Conservation (phyloP, 2,329 filamentous ascomycete genomes). For the Rhinocladiella similis region DNA sequence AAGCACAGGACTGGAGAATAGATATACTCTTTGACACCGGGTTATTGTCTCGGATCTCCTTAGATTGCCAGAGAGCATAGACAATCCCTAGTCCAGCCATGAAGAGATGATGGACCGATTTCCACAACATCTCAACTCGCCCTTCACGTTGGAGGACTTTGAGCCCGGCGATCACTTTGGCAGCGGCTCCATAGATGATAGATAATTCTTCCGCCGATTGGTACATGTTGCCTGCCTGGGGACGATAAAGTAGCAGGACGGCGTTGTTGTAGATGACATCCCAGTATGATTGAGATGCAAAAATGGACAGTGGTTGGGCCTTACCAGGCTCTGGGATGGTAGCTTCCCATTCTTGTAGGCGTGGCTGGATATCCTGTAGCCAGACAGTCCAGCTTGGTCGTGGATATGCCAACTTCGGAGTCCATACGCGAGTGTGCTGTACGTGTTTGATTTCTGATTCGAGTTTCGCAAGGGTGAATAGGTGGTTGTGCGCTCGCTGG, state of each 20-base stretch:
- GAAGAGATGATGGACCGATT: conserved; percentile 36
- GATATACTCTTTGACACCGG: conserved; percentile 28
- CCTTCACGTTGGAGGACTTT: conserved; percentile 35
- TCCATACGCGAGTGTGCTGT: conserved; percentile 32
- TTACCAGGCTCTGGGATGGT: conserved; percentile 31
- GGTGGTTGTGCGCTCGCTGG: conserved; percentile 35
- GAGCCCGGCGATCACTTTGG: conserved; percentile 32
- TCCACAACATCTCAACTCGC: conserved; percentile 36
- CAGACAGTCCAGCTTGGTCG: conserved; percentile 32
- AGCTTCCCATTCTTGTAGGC: conserved; percentile 35
- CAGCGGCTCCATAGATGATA: conserved; percentile 32
- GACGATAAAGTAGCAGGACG: conserved; percentile 35
- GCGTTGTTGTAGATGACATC: conserved; percentile 35
- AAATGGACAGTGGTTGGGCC: conserved; percentile 33
- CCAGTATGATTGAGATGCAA: conserved; percentile 35
- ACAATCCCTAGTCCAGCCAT: conserved; percentile 36
- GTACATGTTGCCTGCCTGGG: conserved; percentile 28
- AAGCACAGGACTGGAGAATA: conserved; percentile 35
- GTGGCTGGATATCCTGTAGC: conserved; percentile 34
- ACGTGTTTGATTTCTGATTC: conserved; percentile 40
- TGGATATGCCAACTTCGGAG: conserved; percentile 33
- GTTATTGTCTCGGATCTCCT: conserved; percentile 32
- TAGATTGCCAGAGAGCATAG: conserved; percentile 36
- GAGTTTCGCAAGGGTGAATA: conserved; percentile 33
- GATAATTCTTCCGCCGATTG: conserved; percentile 29